A percentile compares a stretch with the other conserved stretches of the same genome.
Evolutionary conservation across 495 filamentous ascomycete species (phyloP).

Genomic region (Xylaria acuta): DNA sequence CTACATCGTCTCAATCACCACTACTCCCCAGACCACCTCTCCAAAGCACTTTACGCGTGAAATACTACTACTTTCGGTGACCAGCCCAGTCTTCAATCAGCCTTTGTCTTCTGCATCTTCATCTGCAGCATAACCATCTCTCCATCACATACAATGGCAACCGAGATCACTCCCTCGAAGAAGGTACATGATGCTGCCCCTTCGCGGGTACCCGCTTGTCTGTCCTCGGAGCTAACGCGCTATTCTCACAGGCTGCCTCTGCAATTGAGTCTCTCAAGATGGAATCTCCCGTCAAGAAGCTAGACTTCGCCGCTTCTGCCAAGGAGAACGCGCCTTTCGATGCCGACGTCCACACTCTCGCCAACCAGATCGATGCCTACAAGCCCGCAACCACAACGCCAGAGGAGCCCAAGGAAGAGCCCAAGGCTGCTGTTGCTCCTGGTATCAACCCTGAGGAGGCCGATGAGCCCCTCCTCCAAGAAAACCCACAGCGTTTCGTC

Average conservation of each 20-base stretch:
- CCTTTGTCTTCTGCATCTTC: constrained; percentile 19
- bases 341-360: constrained; percentile 60
- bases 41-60: constrained; percentile 23
- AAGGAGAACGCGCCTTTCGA: constrained; percentile 84
- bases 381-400: constrained; percentile 43
- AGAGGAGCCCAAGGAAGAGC: constrained; percentile 53
- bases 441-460: constrained; percentile 74
- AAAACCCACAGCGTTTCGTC: constrained; percentile 96
- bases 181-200: constrained; percentile 61
- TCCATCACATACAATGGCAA: constrained; percentile 61
- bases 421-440: constrained; percentile 59
- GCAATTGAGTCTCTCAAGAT: constrained; percentile 89
- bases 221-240: constrained; percentile 45
- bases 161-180: constrained; percentile 84
- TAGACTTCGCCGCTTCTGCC: constrained; percentile 68
- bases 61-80: constrained; percentile 22
- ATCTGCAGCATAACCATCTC: constrained; percentile 9
- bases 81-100: constrained; percentile 14
- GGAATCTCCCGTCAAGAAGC: constrained; percentile 92
- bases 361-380: constrained; percentile 59
- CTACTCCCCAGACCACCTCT: constrained; percentile 18
- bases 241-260: constrained; percentile 70
- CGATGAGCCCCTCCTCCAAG: constrained; percentile 89
- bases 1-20: constrained; percentile 32
- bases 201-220: background rate